phyloP scores from a whole-genome alignment of 2,329 filamentous ascomycete species.

The Claviceps sp. region DNA sequence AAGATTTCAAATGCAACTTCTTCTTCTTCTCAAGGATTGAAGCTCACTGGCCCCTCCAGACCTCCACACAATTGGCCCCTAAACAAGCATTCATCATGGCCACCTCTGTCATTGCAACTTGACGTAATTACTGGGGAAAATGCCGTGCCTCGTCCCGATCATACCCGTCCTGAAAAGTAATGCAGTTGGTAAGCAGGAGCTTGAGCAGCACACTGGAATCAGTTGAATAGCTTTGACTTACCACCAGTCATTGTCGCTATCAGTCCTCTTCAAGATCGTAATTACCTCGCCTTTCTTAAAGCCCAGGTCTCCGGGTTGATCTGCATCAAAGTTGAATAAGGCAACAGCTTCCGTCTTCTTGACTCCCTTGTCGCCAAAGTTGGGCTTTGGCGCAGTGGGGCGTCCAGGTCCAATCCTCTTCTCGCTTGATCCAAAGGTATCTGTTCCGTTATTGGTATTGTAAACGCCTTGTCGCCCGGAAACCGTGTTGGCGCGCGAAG shows the following conservation, averaged over 20 bases:
- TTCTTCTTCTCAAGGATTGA: too few species aligned
- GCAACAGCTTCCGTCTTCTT: conserved; percentile 76
- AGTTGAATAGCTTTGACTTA: conserved; percentile 23
- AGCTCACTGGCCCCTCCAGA: too few species aligned
- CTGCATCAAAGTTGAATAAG: conserved; percentile 85
- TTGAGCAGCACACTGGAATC: background rate
- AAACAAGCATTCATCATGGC: background rate
- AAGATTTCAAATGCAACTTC: too few species aligned
- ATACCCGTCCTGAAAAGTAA: conserved; percentile 58
- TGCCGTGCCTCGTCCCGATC: conserved; percentile 72
- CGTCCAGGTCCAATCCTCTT: conserved; percentile 51
- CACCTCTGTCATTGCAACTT: conserved; percentile 44
- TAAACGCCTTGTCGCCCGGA: conserved; percentile 29
- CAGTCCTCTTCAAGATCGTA: conserved; percentile 85
- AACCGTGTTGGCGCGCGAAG: conserved; percentile 39
- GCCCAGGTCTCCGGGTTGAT: conserved; percentile 79
- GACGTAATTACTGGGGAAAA: conserved; percentile 78
- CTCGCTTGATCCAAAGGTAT: conserved; percentile 16
- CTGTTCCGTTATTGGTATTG: conserved; percentile 25
- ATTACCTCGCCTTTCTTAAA: conserved; percentile 98
- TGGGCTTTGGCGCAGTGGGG: conserved; percentile 80
- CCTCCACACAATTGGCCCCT: too few species aligned
- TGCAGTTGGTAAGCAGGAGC: background rate
- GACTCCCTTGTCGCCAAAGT: conserved; percentile 51
- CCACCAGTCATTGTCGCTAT: conserved; percentile 94